phyloP scores from a whole-genome alignment of 495 filamentous ascomycete species.

The Amphirosellinia nigrospora region DNA sequence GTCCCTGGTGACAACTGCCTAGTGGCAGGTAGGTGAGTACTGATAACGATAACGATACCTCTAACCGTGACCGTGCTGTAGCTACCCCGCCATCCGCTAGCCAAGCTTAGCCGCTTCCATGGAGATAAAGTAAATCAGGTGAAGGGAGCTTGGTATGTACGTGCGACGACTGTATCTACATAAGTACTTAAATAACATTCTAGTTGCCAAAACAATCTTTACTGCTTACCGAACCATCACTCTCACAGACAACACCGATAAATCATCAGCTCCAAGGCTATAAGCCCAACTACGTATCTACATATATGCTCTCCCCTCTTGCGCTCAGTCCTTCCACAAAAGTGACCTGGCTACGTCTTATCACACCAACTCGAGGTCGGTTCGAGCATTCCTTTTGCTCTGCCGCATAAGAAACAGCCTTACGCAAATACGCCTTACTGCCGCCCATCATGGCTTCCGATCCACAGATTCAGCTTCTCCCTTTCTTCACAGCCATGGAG shows the following conservation, averaged over 20 bases:
- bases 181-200: background rate
- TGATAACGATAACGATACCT: slow-evolving; percentile 5
- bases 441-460: slow-evolving; percentile 30
- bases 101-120: background rate
- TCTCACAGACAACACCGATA: background rate
- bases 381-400: background rate
- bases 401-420: background rate
- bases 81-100: slow-evolving; percentile 16
- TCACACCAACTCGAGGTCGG: background rate
- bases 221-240: background rate
- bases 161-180: background rate
- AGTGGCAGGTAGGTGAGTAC: too few species aligned
- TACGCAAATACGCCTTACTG: background rate
- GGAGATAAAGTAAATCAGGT: background rate
- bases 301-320: background rate
- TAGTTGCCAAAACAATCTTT: background rate
- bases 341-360: background rate
- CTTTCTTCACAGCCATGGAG: slow-evolving; percentile 54
- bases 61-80: too few species aligned
- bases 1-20: too few species aligned
- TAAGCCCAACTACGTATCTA: background rate
- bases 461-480: slow-evolving; percentile 40
- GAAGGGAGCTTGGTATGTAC: background rate
- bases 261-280: background rate
- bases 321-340: background rate